These are phyloP conservation scores for Stygiomarasmius scandens DNA, from an alignment of 1,284 basidiomycete genomes.

Conservation along the genomic window DNA sequence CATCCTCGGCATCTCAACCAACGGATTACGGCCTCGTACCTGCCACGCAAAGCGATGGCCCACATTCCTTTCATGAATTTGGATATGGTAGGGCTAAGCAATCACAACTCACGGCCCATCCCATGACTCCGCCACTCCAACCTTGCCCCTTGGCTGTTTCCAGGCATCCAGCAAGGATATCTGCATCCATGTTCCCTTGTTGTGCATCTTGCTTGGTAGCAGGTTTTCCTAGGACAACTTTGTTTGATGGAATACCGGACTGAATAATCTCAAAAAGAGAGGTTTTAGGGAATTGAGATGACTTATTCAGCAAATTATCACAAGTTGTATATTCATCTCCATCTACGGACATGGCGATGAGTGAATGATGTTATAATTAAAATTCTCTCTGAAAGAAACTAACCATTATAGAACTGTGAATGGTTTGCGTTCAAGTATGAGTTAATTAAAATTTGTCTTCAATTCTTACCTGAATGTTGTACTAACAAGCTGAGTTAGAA, in stretches of 20 bases:
- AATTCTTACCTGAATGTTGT: slow-evolving; percentile 29
- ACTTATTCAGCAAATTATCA: slow-evolving; percentile 46
- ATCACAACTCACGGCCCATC: no score
- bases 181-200: slow-evolving; percentile 59
- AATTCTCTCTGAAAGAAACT: no score
- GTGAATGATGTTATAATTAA: no score
- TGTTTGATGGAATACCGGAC: slow-evolving; percentile 48
- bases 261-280: slow-evolving; percentile 63
- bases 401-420: slow-evolving; percentile 59
- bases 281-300: slow-evolving; percentile 43
- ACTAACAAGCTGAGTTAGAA: neutral
- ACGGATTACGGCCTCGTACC: no score
- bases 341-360: slow-evolving; percentile 36
- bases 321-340: slow-evolving; percentile 63
- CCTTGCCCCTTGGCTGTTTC: slow-evolving; percentile 53
- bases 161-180: slow-evolving; percentile 56
- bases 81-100: no score
- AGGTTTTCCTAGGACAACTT: slow-evolving; percentile 65
- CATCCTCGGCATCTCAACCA: no score
- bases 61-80: no score
- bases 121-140: slow-evolving; percentile 45
- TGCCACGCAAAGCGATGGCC: no score
- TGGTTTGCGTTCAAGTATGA: no score
- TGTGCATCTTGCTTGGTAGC: slow-evolving; percentile 51
- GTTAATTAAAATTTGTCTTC: no score